A percentile compares a stretch with the other conserved stretches of the same genome.
Conservation (phyloP, 768 basidiomycete species). For the Amanita pseudoporphyria region DNA sequence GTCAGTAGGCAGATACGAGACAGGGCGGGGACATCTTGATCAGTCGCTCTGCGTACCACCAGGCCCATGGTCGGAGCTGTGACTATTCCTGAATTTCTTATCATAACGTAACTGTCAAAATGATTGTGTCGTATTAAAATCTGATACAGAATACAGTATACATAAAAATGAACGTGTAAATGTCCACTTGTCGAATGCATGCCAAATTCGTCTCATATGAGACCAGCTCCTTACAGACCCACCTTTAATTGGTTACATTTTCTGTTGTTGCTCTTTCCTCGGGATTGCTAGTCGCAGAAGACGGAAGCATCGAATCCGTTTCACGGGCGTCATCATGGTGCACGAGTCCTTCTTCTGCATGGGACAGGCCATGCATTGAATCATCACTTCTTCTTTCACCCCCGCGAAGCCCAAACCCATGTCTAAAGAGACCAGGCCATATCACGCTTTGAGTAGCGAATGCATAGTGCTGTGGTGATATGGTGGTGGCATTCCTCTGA, state of each 20-base stretch:
- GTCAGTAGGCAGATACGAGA: slow-evolving; percentile 71
- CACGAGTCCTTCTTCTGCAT: slow-evolving; percentile 21
- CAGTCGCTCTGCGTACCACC: slow-evolving; percentile 45
- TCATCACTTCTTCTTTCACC: slow-evolving; percentile 17
- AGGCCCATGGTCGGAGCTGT: slow-evolving; percentile 30
- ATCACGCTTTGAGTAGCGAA: slow-evolving; percentile 31
- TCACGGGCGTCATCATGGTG: slow-evolving; percentile 16
- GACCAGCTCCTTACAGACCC: slow-evolving; percentile 54
- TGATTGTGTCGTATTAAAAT: too few relatives aligned
- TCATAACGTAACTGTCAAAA: too few relatives aligned
- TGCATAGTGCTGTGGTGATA: slow-evolving; percentile 28
- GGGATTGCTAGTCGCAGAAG: slow-evolving; percentile 24
- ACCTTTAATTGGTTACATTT: slow-evolving; percentile 43
- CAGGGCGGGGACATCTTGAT: slow-evolving; percentile 44
- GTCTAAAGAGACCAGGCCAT: slow-evolving; percentile 31
- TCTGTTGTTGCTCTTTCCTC: slow-evolving; percentile 32
- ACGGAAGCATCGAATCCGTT: slow-evolving; percentile 29
- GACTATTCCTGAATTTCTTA: too few relatives aligned
- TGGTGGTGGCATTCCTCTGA: slow-evolving; percentile 16
- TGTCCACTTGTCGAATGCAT: too few relatives aligned
- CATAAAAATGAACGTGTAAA: background rate
- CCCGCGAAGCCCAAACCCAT: slow-evolving; percentile 33
- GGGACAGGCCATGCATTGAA: slow-evolving; percentile 15
- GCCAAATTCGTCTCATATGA: slow-evolving; percentile 16
- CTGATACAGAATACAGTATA: background rate